Percentiles rank a stretch among this genome's conserved stretches.
phyloP scores from a whole-genome alignment of 768 basidiomycete species.

The Austroboletus festivus region DNA sequence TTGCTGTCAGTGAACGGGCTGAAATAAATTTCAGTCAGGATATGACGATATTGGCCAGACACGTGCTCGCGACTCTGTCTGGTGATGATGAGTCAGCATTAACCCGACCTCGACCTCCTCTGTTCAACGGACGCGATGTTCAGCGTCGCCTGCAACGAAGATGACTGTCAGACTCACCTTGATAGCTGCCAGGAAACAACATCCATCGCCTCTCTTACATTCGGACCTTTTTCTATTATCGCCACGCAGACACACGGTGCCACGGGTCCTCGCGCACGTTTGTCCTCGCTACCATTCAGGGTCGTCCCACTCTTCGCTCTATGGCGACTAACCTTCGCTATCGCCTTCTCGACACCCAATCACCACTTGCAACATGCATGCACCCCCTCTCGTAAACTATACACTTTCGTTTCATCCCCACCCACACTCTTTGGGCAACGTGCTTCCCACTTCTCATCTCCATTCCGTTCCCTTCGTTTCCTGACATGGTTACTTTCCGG shows the following conservation, averaged over 20 bases:
- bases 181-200: slow-evolving; percentile 12
- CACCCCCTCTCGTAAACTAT: slow-evolving; percentile 17
- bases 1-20: slow-evolving; percentile 1
- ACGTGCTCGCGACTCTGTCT: slow-evolving; percentile 30
- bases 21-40: slow-evolving; percentile 13
- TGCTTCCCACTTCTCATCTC: slow-evolving; percentile 10
- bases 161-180: slow-evolving; percentile 19
- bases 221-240: slow-evolving; percentile 25
- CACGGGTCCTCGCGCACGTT: slow-evolving; percentile 37
- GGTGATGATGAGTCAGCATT: slow-evolving; percentile 35
- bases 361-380: slow-evolving; percentile 25
- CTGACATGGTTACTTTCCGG: background rate
- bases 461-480: background rate
- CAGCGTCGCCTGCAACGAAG: slow-evolving; percentile 11
- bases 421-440: slow-evolving; percentile 12
- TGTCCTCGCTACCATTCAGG: slow-evolving; percentile 23
- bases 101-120: slow-evolving; percentile 1
- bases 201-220: slow-evolving; percentile 5
- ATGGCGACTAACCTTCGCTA: slow-evolving; percentile 4
- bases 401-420: slow-evolving; percentile 8
- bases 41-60: slow-evolving; percentile 35
- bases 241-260: slow-evolving; percentile 27
- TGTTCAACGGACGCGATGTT: background rate
- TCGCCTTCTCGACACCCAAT: slow-evolving; percentile 20
- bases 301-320: background rate